A percentile compares a stretch with the other conserved stretches of the same genome.
Evolutionary conservation across 1,284 basidiomycete species (phyloP).

Genomic region (Pholiota adiposa): DNA sequence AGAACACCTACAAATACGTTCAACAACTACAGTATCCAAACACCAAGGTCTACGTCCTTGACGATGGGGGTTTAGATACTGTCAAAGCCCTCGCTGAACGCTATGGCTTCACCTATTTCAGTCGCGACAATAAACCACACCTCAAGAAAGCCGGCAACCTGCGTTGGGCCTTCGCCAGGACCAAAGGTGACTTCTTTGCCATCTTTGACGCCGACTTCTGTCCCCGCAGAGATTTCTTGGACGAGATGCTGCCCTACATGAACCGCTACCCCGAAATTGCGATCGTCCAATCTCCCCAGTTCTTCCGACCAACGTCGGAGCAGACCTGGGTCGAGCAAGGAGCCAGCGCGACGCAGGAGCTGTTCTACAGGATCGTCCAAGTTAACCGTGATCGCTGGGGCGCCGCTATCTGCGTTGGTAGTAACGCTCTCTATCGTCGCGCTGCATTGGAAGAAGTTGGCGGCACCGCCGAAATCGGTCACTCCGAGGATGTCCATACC

Average conservation of each 20-base stretch:
- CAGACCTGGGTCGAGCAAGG: conserved; percentile 32
- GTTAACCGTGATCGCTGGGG: conserved; percentile 30
- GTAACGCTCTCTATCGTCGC: conserved; percentile 30
- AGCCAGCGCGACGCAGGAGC: conserved; percentile 28
- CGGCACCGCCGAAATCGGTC: conserved; percentile 28
- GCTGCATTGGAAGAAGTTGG: conserved; percentile 27
- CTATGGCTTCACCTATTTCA: conserved; percentile 30
- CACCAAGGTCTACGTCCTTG: conserved; percentile 28
- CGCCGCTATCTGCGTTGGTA: conserved; percentile 29
- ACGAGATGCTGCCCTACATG: conserved; percentile 28
- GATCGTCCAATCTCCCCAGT: conserved; percentile 32
- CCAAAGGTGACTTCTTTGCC: conserved; percentile 29
- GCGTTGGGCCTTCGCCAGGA: conserved; percentile 27
- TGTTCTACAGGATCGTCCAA: conserved; percentile 30
- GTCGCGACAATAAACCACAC: conserved; percentile 27
- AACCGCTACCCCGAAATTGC: conserved; percentile 25
- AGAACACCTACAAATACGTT: conserved; percentile 33
- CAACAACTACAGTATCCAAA: conserved; percentile 28
- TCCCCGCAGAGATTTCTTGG: conserved; percentile 28
- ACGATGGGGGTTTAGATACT: conserved; percentile 26
- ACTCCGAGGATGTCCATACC: conserved; percentile 31
- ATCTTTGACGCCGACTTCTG: conserved; percentile 33
- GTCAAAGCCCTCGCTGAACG: conserved; percentile 25
- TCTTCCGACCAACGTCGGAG: conserved; percentile 26
- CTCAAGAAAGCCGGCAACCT: conserved; percentile 31